These are phyloP conservation scores for Nitzschia sp. DNA, from an alignment of 108 stramenopile species.

Conservation along the genomic window DNA sequence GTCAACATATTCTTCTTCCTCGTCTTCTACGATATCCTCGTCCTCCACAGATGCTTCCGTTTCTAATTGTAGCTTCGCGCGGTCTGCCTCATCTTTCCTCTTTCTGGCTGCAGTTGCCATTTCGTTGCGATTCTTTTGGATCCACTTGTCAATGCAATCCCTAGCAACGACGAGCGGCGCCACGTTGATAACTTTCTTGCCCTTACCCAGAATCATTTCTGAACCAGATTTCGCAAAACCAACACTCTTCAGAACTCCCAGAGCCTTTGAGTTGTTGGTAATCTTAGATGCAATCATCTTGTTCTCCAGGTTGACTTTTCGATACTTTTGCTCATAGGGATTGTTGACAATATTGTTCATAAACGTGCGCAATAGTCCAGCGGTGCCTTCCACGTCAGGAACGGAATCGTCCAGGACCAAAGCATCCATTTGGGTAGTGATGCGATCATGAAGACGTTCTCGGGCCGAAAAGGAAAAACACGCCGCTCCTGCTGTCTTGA, in stretches of 20 bases:
- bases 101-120: constrained; percentile 70
- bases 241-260: constrained; percentile 64
- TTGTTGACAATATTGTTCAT: constrained; percentile 69
- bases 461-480: constrained; percentile 77
- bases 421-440: constrained; percentile 51
- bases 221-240: constrained; percentile 54
- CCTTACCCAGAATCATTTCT: constrained; percentile 53
- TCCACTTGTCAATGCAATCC: constrained; percentile 85
- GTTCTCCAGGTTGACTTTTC: constrained; percentile 78
- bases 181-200: constrained; percentile 70
- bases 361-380: constrained; percentile 63
- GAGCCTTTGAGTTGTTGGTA: constrained; percentile 41
- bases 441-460: constrained; percentile 68
- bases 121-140: constrained; percentile 66
- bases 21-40: constrained; percentile 40
- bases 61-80: constrained; percentile 44
- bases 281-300: constrained; percentile 66
- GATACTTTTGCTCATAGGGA: constrained; percentile 71
- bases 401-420: constrained; percentile 63
- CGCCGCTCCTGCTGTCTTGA: constrained; percentile 70
- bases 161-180: constrained; percentile 73
- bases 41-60: constrained; percentile 36
- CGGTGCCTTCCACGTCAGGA: constrained; percentile 70
- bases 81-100: constrained; percentile 63
- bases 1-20: constrained; percentile 57